Evolutionary conservation across 306 rosid genomes (phyloP), one percentile per base, ranked within the genome.

Genomic region (Prunus dulcis): DNA sequence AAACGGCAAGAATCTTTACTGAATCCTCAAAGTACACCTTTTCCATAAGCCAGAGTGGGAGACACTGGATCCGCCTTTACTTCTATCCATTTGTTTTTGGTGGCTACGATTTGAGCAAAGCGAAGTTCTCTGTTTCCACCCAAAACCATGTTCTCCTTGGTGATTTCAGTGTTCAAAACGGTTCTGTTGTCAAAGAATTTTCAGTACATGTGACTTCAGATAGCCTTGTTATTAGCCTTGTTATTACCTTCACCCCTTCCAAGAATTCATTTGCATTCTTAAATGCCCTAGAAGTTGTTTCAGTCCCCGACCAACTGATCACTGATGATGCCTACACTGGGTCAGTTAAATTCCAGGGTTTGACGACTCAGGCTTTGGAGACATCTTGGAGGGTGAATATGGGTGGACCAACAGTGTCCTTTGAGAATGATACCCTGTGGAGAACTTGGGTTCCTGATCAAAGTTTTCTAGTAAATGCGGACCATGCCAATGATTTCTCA

Each of bases 21-120:
- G 90, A 78, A 73, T 41, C 90, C 58, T 89, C 98, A 34, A 83
- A 87, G 69, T 93, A 85, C 87, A 84, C 86, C 25, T 93, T 93
- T 46, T 34, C 92, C 15, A 87, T 91, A 38, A 32, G 58, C 20
- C 86, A 79, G 64, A 28, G 67, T 30, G 98, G 97, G n/a, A 89
- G 98, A 68, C 96, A 91, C 79, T 93, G 97, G 98, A 91, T 93
- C 88, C 97, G 97, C 67, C 90, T 93, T 50, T 89, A 93, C 81
- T 88, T 93, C 87, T 91, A 72, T 53, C 93, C 97, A 1, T 91
- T 91, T 66, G 75, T 51, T 2, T 82, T 75, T 51, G 64, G 75
- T 47, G 67, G 56, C 12, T 87, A 81, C 82, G 77, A 88, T 78
- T 22, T 93, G 86, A 76, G 81, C 77, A 67, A 83, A 47, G 89